A percentile compares a stretch with the other conserved stretches of the same genome.
These are phyloP conservation scores for Tuber magnatum DNA, from an alignment of 495 filamentous ascomycete species.

Conservation along the genomic window DNA sequence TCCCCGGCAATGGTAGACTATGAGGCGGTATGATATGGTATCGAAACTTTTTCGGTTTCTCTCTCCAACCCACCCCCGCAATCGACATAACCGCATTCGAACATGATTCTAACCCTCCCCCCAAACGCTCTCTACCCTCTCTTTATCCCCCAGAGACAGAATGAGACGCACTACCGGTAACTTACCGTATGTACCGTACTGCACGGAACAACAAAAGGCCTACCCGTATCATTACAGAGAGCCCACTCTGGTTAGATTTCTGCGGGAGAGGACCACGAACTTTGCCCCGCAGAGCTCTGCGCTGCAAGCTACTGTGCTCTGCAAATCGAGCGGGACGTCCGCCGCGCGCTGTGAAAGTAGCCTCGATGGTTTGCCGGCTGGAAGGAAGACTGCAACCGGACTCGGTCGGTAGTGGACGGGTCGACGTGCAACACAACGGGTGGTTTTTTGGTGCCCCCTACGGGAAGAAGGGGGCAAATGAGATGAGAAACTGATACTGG, in stretches of 20 bases:
- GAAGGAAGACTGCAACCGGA: neutral
- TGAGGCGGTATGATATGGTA: no score
- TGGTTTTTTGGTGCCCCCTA: neutral
- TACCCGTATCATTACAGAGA: no score
- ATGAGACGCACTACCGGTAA: neutral
- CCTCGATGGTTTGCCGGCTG: no score
- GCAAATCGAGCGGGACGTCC: neutral
- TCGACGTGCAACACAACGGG: neutral
- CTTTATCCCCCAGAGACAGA: neutral
- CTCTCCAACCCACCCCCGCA: neutral
- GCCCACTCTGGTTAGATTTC: no score
- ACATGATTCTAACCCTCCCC: neutral
- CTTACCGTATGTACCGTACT: no score
- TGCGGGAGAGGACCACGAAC: no score
- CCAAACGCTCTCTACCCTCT: neutral
- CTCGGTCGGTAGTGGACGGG: neutral
- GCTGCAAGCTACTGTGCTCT: no score
- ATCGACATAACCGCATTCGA: neutral
- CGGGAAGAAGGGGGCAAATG: no score
- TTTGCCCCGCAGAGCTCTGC: no score
- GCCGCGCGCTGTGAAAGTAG: neutral
- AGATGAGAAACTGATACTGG: no score
- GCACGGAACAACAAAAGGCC: no score
- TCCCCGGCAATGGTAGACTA: neutral
- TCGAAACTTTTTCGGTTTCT: neutral